These are phyloP conservation scores for Allomyces arbusculus DNA, from an alignment of 192 early-diverging fungal species.

Conservation along the genomic window DNA sequence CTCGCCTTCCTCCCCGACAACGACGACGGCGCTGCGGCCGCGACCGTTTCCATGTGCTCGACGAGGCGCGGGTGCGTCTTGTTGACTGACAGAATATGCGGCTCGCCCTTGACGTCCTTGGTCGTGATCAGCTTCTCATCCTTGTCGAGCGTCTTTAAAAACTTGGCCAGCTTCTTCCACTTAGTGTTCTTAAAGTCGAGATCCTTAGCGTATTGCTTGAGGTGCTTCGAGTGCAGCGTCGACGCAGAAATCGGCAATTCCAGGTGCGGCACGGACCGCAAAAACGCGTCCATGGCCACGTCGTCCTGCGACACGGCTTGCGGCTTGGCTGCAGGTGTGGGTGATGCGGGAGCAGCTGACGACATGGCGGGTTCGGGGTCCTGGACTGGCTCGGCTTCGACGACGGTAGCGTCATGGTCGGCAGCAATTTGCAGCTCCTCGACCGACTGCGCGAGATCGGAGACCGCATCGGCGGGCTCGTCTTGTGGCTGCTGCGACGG, in stretches of 20 bases:
- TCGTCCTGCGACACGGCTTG: background rate
- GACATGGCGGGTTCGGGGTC: no score
- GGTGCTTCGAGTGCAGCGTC: background rate
- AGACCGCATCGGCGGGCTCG: no score
- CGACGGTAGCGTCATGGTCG: no score
- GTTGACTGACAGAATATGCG: background rate
- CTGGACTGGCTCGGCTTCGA: no score
- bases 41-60: background rate
- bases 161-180: background rate
- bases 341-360: no score
- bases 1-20: no score
- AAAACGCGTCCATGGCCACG: background rate
- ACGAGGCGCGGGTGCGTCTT: background rate
- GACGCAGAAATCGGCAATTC: background rate
- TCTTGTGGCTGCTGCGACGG: no score
- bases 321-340: no score
- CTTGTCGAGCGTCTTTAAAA: background rate
- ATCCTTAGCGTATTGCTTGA: background rate
- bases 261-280: background rate
- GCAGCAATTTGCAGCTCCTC: no score
- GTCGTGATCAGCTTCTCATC: background rate
- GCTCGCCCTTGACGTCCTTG: background rate
- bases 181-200: background rate
- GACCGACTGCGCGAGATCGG: no score
- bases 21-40: no score